Evolutionary conservation across 2,329 filamentous ascomycete species (phyloP).

Genomic region (Hirsutella thompsonii): DNA sequence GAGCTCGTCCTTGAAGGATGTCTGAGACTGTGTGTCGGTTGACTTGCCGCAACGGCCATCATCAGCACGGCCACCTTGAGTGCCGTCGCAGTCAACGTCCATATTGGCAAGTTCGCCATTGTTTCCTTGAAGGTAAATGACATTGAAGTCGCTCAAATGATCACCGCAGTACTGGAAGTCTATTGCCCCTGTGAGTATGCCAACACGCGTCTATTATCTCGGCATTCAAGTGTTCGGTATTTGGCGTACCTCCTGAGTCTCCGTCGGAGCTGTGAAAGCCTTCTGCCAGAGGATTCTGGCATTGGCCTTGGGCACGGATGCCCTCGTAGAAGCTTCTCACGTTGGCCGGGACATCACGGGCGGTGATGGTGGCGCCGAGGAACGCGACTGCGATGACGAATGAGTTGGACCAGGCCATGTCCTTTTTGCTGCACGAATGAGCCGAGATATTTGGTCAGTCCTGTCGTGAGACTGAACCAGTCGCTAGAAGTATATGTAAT

Average conservation of each 20-base stretch:
- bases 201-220: not conserved
- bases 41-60: slow-evolving; percentile 32
- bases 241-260: slow-evolving; percentile 20
- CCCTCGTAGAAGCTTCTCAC: slow-evolving; percentile 26
- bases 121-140: slow-evolving; percentile 35
- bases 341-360: slow-evolving; percentile 26
- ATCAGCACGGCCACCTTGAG: slow-evolving; percentile 24
- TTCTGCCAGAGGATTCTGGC: slow-evolving; percentile 21
- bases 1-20: slow-evolving; percentile 30
- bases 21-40: slow-evolving; percentile 29
- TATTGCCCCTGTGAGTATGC: slow-evolving; percentile 3
- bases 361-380: slow-evolving; percentile 9
- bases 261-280: slow-evolving; percentile 27
- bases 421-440: no score
- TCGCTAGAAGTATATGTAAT: no score
- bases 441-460: no score
- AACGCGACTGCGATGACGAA: slow-evolving; percentile 7
- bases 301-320: slow-evolving; percentile 22
- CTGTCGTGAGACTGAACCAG: no score
- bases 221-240: not conserved
- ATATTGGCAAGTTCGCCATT: slow-evolving; percentile 34
- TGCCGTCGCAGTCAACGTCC: slow-evolving; percentile 47
- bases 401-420: slow-evolving; percentile 4
- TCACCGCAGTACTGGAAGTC: slow-evolving; percentile 34
- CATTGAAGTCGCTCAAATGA: slow-evolving; percentile 22